Conservation (phyloP, 495 filamentous ascomycete species). For the Podospora conica region DNA sequence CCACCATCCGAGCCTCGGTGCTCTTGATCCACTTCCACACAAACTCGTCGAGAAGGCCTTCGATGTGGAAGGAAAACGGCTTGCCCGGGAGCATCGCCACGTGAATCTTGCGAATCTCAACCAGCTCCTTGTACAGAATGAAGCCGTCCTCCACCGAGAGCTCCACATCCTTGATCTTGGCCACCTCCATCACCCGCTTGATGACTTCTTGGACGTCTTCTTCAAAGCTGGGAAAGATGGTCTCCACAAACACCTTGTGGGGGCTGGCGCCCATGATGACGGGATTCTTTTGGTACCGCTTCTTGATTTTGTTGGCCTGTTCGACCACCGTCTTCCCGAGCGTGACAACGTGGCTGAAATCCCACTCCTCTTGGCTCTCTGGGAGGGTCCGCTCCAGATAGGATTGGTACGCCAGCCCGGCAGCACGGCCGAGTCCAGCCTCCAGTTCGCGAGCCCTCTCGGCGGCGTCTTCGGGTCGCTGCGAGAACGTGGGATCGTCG, state of each 20-base stretch:
- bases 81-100: conserved; percentile 56
- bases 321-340: conserved; percentile 79
- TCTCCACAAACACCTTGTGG: conserved; percentile 69
- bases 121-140: conserved; percentile 81
- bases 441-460: conserved; percentile 63
- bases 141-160: conserved; percentile 87
- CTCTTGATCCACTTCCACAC: conserved; percentile 90
- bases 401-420: conserved; percentile 64
- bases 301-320: conserved; percentile 78
- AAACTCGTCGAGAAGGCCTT: conserved; percentile 79
- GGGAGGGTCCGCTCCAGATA: conserved; percentile 70
- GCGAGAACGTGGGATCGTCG: conserved; percentile 66
- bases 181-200: conserved; percentile 65
- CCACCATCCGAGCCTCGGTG: conserved; percentile 70
- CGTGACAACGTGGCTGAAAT: conserved; percentile 79
- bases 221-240: conserved; percentile 82
- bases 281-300: conserved; percentile 82
- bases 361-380: conserved; percentile 68
- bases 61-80: conserved; percentile 78
- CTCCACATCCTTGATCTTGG: conserved; percentile 62
- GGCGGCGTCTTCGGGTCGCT: conserved; percentile 58
- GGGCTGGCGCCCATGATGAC: conserved; percentile 89
- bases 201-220: conserved; percentile 80
- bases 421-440: conserved; percentile 65
- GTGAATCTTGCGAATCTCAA: conserved; percentile 76